These are phyloP conservation scores for Xylaria sp. DNA, from an alignment of 2,329 filamentous ascomycete genomes.

Conservation along the genomic window DNA sequence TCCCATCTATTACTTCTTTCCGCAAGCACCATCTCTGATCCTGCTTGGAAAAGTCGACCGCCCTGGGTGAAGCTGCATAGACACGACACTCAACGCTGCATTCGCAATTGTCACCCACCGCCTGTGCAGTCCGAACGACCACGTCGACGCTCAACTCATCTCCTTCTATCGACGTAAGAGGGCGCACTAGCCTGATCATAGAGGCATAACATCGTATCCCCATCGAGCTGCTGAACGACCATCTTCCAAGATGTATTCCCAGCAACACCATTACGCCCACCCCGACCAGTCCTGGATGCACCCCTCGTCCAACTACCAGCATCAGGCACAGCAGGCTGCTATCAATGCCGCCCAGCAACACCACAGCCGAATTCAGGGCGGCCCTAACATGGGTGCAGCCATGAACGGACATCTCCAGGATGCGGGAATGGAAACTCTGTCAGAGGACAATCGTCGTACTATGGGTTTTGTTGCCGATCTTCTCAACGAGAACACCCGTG, in stretches of 20 bases:
- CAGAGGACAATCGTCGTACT: conserved; percentile 89
- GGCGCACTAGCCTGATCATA: conserved; percentile 5
- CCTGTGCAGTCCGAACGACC: neutral
- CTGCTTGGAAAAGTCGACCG: neutral
- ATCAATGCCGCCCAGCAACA: conserved; percentile 56
- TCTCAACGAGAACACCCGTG: conserved; percentile 78
- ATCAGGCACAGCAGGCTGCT: conserved; percentile 49
- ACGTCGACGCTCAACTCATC: neutral
- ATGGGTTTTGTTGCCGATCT: conserved; percentile 89
- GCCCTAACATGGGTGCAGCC: conserved; percentile 46
- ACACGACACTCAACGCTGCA: neutral
- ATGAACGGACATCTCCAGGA: conserved; percentile 49
- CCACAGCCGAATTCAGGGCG: conserved; percentile 68
- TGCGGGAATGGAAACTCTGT: conserved; percentile 60
- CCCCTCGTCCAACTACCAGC: conserved; percentile 56
- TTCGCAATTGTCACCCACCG: neutral
- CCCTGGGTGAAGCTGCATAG: neutral
- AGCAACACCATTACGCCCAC: conserved; percentile 61
- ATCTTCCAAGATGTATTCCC: conserved; percentile 59
- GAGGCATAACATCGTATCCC: conserved; percentile 4
- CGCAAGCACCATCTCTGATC: neutral
- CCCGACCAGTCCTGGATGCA: conserved; percentile 63
- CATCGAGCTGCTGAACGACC: conserved; percentile 28
- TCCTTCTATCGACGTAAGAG: conserved; percentile 28
- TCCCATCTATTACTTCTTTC: neutral